Percentiles rank a stretch among this genome's conserved stretches.
Conservation (phyloP, 495 filamentous ascomycete species). For the Penicillium cosmopolitanum region DNA sequence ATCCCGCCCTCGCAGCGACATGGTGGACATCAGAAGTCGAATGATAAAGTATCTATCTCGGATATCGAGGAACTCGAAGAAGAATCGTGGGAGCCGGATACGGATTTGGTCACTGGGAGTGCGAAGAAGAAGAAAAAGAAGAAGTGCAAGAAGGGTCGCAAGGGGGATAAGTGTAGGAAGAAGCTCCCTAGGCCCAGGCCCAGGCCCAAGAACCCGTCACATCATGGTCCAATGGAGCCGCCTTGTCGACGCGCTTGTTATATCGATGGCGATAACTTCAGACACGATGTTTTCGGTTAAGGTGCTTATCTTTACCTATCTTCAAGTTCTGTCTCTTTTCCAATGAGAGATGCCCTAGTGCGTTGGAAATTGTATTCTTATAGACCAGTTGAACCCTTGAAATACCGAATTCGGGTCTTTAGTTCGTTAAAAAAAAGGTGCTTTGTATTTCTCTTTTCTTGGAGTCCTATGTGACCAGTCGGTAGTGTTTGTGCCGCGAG, state of each 20-base stretch:
- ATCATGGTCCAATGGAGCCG: not conserved
- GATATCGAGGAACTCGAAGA: not conserved
- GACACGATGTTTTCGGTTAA: constrained; percentile 9
- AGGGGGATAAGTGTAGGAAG: constrained; percentile 11
- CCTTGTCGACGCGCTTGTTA: constrained; percentile 22
- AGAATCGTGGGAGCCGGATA: constrained; percentile 11
- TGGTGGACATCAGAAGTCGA: constrained; percentile 17
- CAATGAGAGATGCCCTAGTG: not conserved
- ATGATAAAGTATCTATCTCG: constrained; percentile 2
- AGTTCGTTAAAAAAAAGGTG: not conserved
- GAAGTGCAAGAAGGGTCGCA: constrained; percentile 20
- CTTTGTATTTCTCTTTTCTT: no score
- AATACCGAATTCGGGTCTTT: not conserved
- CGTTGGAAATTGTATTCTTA: constrained; percentile 1
- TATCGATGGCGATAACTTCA: constrained; percentile 23
- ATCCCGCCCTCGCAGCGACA: constrained; percentile 18
- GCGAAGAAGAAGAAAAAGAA: constrained; percentile 20
- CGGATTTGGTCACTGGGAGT: constrained; percentile 12
- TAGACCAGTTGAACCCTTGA: not conserved
- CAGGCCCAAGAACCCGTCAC: constrained; percentile 5
- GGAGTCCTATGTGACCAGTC: no score
- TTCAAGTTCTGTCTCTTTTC: not conserved
- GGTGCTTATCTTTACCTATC: constrained; percentile 11
- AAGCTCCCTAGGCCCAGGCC: not conserved
- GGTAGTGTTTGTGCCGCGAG: no score